Evolutionary conservation across 768 basidiomycete species (phyloP).

Genomic region (Dictyophora rubrovolvata): DNA sequence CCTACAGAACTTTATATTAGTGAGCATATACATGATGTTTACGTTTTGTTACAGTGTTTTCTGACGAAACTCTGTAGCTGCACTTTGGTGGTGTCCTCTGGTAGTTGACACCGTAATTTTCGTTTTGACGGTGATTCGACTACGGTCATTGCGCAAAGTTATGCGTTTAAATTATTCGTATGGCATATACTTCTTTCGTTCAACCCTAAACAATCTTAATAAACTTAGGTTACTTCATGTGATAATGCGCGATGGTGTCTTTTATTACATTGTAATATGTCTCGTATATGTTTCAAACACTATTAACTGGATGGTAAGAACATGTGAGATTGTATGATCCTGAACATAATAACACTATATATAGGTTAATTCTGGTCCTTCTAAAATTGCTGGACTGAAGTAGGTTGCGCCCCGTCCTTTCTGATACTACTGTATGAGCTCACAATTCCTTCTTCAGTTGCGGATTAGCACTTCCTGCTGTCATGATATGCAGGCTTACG

Average conservation of each 20-base stretch:
- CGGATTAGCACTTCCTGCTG: background rate
- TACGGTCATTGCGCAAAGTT: background rate
- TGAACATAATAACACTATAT: background rate
- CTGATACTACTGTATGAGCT: background rate
- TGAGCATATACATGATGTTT: background rate
- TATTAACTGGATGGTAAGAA: background rate
- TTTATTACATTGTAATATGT: slow-evolving; percentile 1
- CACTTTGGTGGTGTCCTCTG: background rate
- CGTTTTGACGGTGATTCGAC: background rate
- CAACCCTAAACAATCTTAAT: background rate
- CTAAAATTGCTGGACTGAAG: background rate
- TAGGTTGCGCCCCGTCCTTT: background rate
- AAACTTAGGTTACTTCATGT: background rate
- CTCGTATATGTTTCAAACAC: background rate
- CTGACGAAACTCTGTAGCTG: background rate
- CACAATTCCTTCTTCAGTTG: background rate
- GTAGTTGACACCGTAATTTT: background rate
- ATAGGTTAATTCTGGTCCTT: background rate
- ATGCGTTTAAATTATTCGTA: background rate
- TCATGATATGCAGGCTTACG: background rate
- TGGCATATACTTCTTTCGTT: background rate
- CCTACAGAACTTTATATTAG: background rate
- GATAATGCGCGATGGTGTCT: background rate
- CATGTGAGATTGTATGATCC: background rate
- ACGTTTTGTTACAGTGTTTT: too few relatives aligned